Evolutionary conservation across 345 rosid genomes (phyloP).

Genomic region (Camelina laxa): DNA sequence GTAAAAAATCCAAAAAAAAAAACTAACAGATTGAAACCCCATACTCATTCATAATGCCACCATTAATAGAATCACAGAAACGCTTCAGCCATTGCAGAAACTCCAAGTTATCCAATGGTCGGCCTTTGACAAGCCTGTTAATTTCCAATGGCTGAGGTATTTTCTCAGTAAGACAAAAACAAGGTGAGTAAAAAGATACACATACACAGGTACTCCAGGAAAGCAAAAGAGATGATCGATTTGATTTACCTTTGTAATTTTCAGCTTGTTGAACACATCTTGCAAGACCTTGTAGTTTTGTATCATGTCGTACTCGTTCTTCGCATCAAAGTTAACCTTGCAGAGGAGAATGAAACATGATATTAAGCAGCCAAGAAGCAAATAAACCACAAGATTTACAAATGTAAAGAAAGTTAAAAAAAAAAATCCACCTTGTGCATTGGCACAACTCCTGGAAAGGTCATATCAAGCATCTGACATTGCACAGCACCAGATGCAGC

Average conservation of each 20-base stretch:
- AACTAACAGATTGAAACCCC: slow-evolving; percentile 9
- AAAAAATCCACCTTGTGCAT: slow-evolving; percentile 76
- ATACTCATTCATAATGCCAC: slow-evolving; percentile 96
- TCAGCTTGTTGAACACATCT: slow-evolving; percentile 89
- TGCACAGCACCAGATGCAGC: slow-evolving; percentile 99
- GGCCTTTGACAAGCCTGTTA: slow-evolving; percentile 85
- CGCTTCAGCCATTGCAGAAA: slow-evolving; percentile 96
- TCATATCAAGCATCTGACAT: slow-evolving; percentile 96
- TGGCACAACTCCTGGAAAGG: slow-evolving; percentile 91
- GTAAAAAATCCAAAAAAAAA: background rate
- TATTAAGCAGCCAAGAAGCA: background rate
- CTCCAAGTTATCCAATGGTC: slow-evolving; percentile 98
- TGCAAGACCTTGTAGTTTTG: slow-evolving; percentile 97
- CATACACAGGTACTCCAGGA: background rate
- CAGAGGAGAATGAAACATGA: slow-evolving; percentile 9
- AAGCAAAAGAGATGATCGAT: background rate
- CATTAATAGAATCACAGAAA: slow-evolving; percentile 93
- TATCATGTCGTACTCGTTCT: slow-evolving; percentile 90
- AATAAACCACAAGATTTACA: background rate
- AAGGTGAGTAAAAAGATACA: background rate
- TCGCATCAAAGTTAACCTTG: slow-evolving; percentile 95
- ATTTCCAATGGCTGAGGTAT: slow-evolving; percentile 82
- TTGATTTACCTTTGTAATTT: slow-evolving; percentile 74
- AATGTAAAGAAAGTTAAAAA: background rate
- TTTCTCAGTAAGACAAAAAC: slow-evolving; percentile 6